phyloP scores from a whole-genome alignment of 225 moss, liverwort and hornwort species.

The Bryoerythrophyllum caledonicum region DNA sequence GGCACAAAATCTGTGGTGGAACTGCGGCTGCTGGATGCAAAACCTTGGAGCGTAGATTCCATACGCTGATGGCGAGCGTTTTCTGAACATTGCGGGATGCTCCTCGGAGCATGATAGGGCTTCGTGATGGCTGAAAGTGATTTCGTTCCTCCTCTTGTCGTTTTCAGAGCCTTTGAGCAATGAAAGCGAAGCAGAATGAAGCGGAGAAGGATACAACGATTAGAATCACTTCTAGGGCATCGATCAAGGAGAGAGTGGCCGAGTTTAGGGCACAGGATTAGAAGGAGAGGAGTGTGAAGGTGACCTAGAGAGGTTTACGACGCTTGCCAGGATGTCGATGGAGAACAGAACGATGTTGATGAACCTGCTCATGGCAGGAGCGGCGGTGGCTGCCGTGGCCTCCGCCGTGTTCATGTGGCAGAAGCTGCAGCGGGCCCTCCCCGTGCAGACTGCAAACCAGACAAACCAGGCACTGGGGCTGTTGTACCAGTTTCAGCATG shows the following conservation, averaged over 20 bases:
- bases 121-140: constrained; percentile 8
- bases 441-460: constrained; percentile 3
- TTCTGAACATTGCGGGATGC: background rate
- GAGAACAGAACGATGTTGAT: constrained; percentile 28
- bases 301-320: constrained; percentile 11
- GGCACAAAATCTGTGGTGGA: background rate
- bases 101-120: constrained; percentile 16
- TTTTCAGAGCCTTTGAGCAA: constrained; percentile 9
- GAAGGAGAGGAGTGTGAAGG: constrained; percentile 14
- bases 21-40: constrained; percentile 4
- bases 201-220: constrained; percentile 3
- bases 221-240: constrained; percentile 19
- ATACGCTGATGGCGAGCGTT: background rate
- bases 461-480: constrained; percentile 29
- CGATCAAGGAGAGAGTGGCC: constrained; percentile 4
- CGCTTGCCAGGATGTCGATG: constrained; percentile 30
- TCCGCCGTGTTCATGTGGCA: constrained; percentile 34
- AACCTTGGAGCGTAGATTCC: background rate
- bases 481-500: constrained; percentile 56
- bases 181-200: constrained; percentile 24
- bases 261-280: background rate
- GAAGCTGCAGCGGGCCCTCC: constrained; percentile 21
- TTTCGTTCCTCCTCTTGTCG: background rate
- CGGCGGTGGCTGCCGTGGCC: constrained; percentile 34
- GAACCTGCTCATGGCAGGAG: constrained; percentile 35